These are phyloP conservation scores for Daldinia concentrica DNA, from an alignment of 495 filamentous ascomycete genomes.

Conservation along the genomic window DNA sequence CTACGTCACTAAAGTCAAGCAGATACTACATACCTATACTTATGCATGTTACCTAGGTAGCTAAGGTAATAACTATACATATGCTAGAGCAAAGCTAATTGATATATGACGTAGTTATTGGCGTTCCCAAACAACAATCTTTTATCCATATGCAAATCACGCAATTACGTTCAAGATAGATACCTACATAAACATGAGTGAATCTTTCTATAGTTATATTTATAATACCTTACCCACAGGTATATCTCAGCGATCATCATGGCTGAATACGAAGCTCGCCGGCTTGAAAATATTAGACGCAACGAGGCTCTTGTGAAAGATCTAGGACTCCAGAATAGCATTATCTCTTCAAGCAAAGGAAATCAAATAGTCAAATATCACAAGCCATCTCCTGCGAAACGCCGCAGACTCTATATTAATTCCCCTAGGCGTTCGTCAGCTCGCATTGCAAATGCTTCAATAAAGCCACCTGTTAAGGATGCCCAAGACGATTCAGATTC, in stretches of 20 bases:
- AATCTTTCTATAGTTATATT: neutral
- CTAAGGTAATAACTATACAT: too few species aligned
- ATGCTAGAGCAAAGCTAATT: neutral
- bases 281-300: slow-evolving; percentile 63
- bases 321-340: slow-evolving; percentile 36
- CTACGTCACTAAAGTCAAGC: too few species aligned
- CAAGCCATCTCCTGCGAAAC: slow-evolving; percentile 24
- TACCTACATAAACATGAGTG: slow-evolving; percentile 1
- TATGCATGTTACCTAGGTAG: too few species aligned
- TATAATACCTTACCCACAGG: neutral
- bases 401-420: slow-evolving; percentile 24
- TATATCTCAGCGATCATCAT: slow-evolving; percentile 2
- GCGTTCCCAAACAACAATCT: neutral
- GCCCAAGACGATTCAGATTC: neutral
- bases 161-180: neutral
- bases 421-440: slow-evolving; percentile 41
- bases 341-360: neutral
- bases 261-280: slow-evolving; percentile 44
- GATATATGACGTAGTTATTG: slow-evolving; percentile 2
- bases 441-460: slow-evolving; percentile 32
- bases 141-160: neutral
- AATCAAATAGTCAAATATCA: neutral
- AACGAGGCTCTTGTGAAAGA: slow-evolving; percentile 64
- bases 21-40: too few species aligned
- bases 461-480: slow-evolving; percentile 6